Evolutionary conservation across 139 green algal species (phyloP), one percentile per base, ranked within the genome.

Genomic region (Asterochloris erici): DNA sequence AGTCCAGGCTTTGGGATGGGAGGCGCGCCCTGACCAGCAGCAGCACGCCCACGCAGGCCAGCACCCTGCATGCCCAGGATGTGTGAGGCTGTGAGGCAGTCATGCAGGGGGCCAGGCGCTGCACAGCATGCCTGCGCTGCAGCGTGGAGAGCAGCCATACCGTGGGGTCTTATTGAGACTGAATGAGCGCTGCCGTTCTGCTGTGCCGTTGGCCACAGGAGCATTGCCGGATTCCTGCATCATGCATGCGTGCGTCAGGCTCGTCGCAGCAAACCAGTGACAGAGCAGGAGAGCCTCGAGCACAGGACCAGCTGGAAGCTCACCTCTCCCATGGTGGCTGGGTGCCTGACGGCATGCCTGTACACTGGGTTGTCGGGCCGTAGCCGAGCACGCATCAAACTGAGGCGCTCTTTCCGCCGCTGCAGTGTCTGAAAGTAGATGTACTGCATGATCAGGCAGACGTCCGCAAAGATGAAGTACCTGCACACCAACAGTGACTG

Each of bases 361-460:
- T 80, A 80, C 10, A 80, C 24, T 24, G 76, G 76, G 24, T 80
- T 62, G 54, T 70, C 60, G 60, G 76, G 21, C 26, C 60, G 68
- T 14, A 80, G 79, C 27, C 77, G 81, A 13, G 27, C 83, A 54
- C 81, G 78, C 76, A 73, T 60, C 24, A 84, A 76, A 17, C 64
- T 69, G 19, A 71, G 54, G 11, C 75, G 63, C 79, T 89, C 71
- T n/a, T 77, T 47, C 10, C 86, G 83, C 16, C 84, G 78, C 71
- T 93, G 88, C 19, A 94, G 70, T 14, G 90, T 84, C 15, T 86
- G 74, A 78, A 92, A 95, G 78, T 94, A 94, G 14, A 93, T 90
- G 86, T 91, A 96, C 83, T 95, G 94, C 47, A 91, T 86, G 54
- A 98, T 88, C 87, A 98, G 93, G 70, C 93, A 84, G 60, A 92